These are phyloP conservation scores for Aristolochia contorta DNA, from an alignment of 164 flowering plant species.

Conservation along the genomic window DNA sequence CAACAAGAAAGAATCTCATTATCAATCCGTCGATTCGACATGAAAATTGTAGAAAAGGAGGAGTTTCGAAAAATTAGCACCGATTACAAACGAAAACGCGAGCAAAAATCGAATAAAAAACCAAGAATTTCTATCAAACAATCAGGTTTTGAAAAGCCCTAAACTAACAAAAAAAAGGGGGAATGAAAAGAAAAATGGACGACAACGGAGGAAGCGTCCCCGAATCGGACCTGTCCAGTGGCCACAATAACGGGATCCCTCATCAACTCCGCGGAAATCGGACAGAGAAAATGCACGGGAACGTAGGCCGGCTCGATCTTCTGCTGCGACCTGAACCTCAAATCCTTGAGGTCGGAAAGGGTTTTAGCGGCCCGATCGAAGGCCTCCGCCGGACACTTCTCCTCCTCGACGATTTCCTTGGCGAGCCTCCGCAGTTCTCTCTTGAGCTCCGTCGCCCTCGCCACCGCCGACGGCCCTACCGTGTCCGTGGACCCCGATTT, in stretches of 20 bases:
- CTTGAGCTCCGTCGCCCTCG: conserved; percentile 30
- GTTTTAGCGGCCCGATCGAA: conserved; percentile 32
- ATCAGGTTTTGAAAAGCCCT: neutral
- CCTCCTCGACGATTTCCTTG: conserved; percentile 31
- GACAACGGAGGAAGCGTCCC: neutral
- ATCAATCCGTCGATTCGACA: too few relatives aligned
- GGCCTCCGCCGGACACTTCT: conserved; percentile 19
- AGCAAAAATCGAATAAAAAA: neutral
- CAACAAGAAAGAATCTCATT: too few relatives aligned
- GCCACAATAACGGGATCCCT: conserved; percentile 60
- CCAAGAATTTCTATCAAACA: neutral
- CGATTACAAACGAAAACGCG: too few relatives aligned
- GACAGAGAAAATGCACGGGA: conserved; percentile 54
- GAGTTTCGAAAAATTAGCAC: too few relatives aligned
- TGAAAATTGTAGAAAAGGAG: too few relatives aligned
- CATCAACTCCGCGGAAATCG: conserved; percentile 60
- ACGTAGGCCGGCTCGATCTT: conserved; percentile 10
- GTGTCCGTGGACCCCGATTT: conserved; percentile 28
- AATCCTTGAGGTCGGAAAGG: conserved; percentile 32
- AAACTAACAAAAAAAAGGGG: neutral
- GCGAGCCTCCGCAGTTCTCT: conserved; percentile 43
- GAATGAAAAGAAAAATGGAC: neutral
- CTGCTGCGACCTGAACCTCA: conserved; percentile 25
- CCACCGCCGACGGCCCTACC: conserved; percentile 12
- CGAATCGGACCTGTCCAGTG: conserved; percentile 58